Conservation (phyloP, 2,329 filamentous ascomycete genomes). For the Ceratocystis alfenasii region DNA sequence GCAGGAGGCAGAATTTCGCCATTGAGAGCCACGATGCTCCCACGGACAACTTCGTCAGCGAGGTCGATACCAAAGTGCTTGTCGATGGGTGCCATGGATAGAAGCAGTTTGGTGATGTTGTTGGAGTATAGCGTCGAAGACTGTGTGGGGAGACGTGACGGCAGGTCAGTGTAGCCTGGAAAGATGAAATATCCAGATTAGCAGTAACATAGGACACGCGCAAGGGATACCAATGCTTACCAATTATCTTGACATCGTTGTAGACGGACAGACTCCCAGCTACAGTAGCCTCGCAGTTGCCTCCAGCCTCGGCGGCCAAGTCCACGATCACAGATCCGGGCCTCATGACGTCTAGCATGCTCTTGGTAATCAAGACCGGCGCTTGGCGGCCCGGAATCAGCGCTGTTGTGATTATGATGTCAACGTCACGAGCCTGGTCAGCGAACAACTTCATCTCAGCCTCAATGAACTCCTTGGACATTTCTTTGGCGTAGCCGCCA, state of each 20-base stretch:
- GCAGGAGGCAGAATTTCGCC: conserved; percentile 65
- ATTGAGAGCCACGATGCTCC: conserved; percentile 68
- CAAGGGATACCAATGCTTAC: conserved; percentile 33
- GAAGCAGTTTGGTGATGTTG: conserved; percentile 79
- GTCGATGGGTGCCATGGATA: conserved; percentile 68
- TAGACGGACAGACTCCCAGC: conserved; percentile 58
- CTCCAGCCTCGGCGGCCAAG: conserved; percentile 74
- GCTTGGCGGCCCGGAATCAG: conserved; percentile 75
- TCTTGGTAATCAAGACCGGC: conserved; percentile 70
- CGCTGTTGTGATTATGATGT: conserved; percentile 89
- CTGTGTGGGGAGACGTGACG: conserved; percentile 75
- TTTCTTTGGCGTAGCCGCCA: conserved; percentile 83
- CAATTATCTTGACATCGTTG: conserved; percentile 74
- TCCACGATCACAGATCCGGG: conserved; percentile 82
- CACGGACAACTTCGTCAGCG: conserved; percentile 72
- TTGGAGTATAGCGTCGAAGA: conserved; percentile 86
- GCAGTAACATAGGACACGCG: neutral
- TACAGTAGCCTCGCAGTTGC: conserved; percentile 74
- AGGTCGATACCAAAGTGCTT: conserved; percentile 72
- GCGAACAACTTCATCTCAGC: conserved; percentile 89
- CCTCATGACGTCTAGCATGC: conserved; percentile 75
- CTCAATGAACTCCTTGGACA: conserved; percentile 87
- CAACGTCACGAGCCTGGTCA: conserved; percentile 74
- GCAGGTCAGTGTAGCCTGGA: conserved; percentile 69
- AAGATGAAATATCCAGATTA: neutral